These are phyloP conservation scores for Cornus kousa DNA, from an alignment of 148 eudicot species.

Conservation along the genomic window DNA sequence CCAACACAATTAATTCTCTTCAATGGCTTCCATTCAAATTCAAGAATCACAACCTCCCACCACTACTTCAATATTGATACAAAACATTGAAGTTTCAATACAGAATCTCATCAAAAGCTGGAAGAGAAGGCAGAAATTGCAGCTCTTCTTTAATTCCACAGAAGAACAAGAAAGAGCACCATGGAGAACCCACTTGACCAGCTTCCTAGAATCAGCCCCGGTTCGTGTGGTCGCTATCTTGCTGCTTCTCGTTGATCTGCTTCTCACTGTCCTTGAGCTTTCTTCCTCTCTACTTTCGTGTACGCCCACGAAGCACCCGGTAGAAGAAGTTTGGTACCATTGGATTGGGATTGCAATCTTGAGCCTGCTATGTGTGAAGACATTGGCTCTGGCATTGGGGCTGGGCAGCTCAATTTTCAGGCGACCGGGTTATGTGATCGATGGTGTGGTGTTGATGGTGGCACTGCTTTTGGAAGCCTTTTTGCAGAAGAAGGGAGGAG, in stretches of 20 bases:
- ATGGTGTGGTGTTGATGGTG: constrained; percentile 35
- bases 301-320: background rate
- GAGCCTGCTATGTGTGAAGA: constrained; percentile 26
- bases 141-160: background rate
- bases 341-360: constrained; percentile 39
- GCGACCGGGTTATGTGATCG: constrained; percentile 37
- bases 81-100: constrained; percentile 23
- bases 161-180: constrained; percentile 7
- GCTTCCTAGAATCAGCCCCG: constrained; percentile 34
- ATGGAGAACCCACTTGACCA: constrained; percentile 31
- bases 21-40: constrained; percentile 1
- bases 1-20: background rate
- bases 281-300: constrained; percentile 26
- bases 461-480: constrained; percentile 40
- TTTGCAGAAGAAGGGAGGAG: constrained; percentile 38
- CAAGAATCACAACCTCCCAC: constrained; percentile 13
- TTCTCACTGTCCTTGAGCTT: constrained; percentile 30
- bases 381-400: constrained; percentile 21
- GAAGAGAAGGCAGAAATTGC: constrained; percentile 28
- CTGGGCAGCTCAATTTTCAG: constrained; percentile 35
- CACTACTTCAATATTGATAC: constrained; percentile 6
- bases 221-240: constrained; percentile 33
- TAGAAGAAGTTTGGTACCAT: constrained; percentile 37
- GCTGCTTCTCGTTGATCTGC: constrained; percentile 35
- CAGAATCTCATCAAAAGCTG: constrained; percentile 31